These are phyloP conservation scores for Secale cereale DNA, from an alignment of 176 grass and related monocot species.

Conservation along the genomic window DNA sequence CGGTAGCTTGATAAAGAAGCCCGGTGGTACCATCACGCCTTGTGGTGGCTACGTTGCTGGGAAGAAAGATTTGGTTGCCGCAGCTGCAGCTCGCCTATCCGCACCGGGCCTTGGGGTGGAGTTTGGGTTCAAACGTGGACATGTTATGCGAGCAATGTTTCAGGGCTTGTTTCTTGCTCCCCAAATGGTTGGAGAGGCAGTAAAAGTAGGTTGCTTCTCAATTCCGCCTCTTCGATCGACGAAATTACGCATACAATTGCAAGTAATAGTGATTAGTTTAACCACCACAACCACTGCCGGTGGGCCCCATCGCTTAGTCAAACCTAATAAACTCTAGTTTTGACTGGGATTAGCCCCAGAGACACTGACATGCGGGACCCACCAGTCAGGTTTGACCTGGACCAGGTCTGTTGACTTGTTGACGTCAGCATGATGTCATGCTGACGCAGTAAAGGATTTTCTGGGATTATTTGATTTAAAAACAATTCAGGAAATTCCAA, in stretches of 20 bases:
- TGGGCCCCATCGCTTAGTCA: no score
- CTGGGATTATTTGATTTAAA: no score
- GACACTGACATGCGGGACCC: no score
- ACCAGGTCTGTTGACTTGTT: no score
- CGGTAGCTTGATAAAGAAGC: slow-evolving; percentile 93
- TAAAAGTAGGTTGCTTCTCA: slow-evolving; percentile 48
- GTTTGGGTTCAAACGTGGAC: slow-evolving; percentile 69
- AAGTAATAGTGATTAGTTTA: not conserved
- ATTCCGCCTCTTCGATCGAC: no score
- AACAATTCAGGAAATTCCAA: no score
- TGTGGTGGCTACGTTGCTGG: slow-evolving; percentile 90
- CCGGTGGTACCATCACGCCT: slow-evolving; percentile 81
- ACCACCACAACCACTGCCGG: no score
- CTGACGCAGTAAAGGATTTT: no score
- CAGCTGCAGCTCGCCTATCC: slow-evolving; percentile 76
- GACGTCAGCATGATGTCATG: no score
- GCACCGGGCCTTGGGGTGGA: slow-evolving; percentile 92
- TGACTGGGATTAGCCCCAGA: no score
- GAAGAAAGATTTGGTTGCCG: slow-evolving; percentile 65
- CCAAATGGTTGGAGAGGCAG: slow-evolving; percentile 93
- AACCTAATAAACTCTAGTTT: no score
- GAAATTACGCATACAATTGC: not conserved
- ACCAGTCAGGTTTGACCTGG: no score
- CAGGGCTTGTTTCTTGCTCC: slow-evolving; percentile 94
- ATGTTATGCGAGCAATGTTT: slow-evolving; percentile 82